Conservation (phyloP, 2,329 filamentous ascomycete genomes). For the Colletotrichum sp. region DNA sequence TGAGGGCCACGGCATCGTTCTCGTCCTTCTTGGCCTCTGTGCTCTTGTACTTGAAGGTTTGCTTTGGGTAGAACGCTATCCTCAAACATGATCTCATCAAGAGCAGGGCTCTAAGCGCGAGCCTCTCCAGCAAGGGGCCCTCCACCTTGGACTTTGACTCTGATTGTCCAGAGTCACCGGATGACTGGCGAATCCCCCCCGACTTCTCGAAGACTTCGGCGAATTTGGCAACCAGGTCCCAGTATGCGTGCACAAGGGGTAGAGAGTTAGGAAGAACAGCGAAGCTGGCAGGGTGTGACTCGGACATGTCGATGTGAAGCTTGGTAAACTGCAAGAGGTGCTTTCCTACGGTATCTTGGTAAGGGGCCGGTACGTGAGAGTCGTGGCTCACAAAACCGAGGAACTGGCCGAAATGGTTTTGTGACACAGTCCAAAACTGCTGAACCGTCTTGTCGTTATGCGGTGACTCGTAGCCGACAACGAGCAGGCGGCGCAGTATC, state of each 20-base stretch:
- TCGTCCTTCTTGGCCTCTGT: conserved; percentile 79
- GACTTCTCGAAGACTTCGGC: conserved; percentile 74
- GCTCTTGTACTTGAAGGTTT: conserved; percentile 84
- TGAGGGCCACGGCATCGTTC: conserved; percentile 67
- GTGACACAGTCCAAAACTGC: conserved; percentile 81
- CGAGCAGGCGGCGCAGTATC: conserved; percentile 77
- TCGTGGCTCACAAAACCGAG: conserved; percentile 66
- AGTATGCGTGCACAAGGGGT: conserved; percentile 80
- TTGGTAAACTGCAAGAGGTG: conserved; percentile 92
- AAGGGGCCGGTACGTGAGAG: conserved; percentile 54
- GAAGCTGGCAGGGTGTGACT: conserved; percentile 81
- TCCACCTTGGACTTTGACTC: conserved; percentile 57
- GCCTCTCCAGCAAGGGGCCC: conserved; percentile 73
- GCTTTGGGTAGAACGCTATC: conserved; percentile 81
- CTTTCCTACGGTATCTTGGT: conserved; percentile 74
- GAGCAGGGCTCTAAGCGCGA: conserved; percentile 83
- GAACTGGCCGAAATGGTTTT: conserved; percentile 79
- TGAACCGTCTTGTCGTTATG: conserved; percentile 78
- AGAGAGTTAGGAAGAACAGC: conserved; percentile 81
- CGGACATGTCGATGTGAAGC: conserved; percentile 86
- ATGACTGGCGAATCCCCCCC: conserved; percentile 56
- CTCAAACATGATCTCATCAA: conserved; percentile 82
- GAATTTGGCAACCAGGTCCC: conserved; percentile 79
- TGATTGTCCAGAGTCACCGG: conserved; percentile 32
- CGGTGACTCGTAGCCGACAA: conserved; percentile 84